A percentile compares a stretch with the other conserved stretches of the same genome.
Conservation (phyloP, 768 basidiomycete species). For the Lentinus brumalis region DNA sequence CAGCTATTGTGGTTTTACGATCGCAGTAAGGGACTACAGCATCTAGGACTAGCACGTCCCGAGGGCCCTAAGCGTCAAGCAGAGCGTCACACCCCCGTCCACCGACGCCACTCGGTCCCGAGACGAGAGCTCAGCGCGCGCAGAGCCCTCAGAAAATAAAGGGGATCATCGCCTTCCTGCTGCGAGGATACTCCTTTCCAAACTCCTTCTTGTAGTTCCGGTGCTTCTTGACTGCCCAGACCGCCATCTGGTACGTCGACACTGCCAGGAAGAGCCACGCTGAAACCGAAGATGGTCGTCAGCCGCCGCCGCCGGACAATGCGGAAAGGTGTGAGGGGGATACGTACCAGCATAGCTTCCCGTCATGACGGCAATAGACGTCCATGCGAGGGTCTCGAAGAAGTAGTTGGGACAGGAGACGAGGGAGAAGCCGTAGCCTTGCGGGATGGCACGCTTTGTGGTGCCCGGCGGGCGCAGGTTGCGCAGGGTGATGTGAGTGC, state of each 20-base stretch:
- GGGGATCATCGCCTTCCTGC: slow-evolving; percentile 79
- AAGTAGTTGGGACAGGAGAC: slow-evolving; percentile 94
- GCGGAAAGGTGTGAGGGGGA: not conserved
- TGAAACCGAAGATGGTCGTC: slow-evolving; percentile 27
- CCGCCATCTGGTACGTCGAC: slow-evolving; percentile 65
- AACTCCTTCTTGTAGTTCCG: slow-evolving; percentile 90
- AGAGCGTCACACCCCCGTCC: not conserved
- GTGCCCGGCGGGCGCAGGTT: slow-evolving; percentile 81
- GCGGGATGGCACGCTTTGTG: slow-evolving; percentile 80
- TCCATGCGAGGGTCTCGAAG: slow-evolving; percentile 85
- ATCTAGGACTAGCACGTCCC: not conserved
- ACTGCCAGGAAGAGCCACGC: slow-evolving; percentile 68
- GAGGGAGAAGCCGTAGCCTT: slow-evolving; percentile 89
- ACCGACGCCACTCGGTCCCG: not conserved
- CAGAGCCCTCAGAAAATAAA: slow-evolving; percentile 51
- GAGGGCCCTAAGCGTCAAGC: not conserved
- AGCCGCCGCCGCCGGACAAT: not conserved
- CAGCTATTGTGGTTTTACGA: no score
- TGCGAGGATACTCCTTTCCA: slow-evolving; percentile 77
- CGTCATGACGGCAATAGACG: slow-evolving; percentile 72
- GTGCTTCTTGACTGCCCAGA: slow-evolving; percentile 94
- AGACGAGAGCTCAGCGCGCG: not conserved
- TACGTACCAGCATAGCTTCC: slow-evolving; percentile 70
- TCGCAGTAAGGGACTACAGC: no score
- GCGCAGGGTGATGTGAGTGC: slow-evolving; percentile 81